Conservation (phyloP, 192 early-diverging fungal genomes). For the Funneliformis geosporum region DNA sequence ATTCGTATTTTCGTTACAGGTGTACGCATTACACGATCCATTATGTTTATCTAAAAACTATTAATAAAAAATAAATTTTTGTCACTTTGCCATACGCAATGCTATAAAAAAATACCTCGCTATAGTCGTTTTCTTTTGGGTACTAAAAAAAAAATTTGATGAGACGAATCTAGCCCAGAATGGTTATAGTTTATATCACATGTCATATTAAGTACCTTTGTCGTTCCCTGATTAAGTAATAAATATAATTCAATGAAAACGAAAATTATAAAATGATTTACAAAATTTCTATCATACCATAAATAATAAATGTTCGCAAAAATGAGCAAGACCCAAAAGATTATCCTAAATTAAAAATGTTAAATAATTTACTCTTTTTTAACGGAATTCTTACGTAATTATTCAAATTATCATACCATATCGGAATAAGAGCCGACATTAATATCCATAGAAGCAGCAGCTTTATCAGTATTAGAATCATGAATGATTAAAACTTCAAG, state of each 20-base stretch:
- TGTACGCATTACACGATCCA: constrained; percentile 83
- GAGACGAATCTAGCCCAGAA: not conserved
- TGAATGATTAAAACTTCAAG: constrained; percentile 71
- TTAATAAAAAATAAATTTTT: not conserved
- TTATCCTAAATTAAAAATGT: constrained; percentile 3
- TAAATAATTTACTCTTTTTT: not conserved
- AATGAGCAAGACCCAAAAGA: constrained; percentile 82
- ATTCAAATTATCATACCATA: constrained; percentile 46
- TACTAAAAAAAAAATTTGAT: constrained; percentile 50
- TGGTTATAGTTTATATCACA: not conserved
- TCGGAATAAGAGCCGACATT: constrained; percentile 81
- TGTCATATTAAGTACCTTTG: not conserved
- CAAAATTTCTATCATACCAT: constrained; percentile 53
- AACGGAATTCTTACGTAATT: too few species aligned
- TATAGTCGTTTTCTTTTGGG: constrained; percentile 83
- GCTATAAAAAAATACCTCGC: constrained; percentile 30
- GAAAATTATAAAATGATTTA: not conserved
- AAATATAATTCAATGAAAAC: not conserved
- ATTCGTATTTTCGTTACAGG: constrained; percentile 76
- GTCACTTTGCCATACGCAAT: not conserved
- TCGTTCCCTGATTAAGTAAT: not conserved
- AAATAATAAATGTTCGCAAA: constrained; percentile 75
- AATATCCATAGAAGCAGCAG: constrained; percentile 77
- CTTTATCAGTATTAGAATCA: constrained; percentile 74
- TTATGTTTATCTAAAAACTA: constrained; percentile 73